Base-by-base conservation (phyloP, 2,329 filamentous ascomycete genomes). In the Sphaerulina musiva region DNA sequence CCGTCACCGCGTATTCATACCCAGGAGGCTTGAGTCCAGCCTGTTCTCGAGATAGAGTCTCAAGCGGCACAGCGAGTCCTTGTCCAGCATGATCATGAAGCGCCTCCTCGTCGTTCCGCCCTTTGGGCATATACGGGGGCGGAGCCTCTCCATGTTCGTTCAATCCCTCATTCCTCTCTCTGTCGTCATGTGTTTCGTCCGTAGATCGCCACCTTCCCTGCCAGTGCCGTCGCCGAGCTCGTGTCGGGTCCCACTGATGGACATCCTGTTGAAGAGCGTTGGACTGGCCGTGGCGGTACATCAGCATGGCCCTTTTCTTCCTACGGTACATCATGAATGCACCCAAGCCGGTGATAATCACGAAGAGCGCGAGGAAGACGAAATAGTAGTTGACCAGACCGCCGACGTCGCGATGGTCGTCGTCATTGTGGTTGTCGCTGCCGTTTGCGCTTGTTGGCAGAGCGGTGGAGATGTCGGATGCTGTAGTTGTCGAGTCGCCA, bases 131-230 rank as follows among this genome's bases (percentile, higher is more conserved):
- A 65, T 86, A 86, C 0, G 83, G 81, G 46, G 83, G 83, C 47
- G 83, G 83, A 8, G 82, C 80, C 66, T 85, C 81, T 29, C 83
- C 83, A 42, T 77, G 68, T 70, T 85, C 82, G 64, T 86, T 78
- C 53, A 85, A 68, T 0, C 83, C 83, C 59, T 86, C 83, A 44
- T 77, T 73, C 48, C 47, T 62, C 47, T 36, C 9, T 36, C 34
- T 10, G 53, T 53, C n/a, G 26, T 26, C 26, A 26, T 26, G 26
- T 26, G 26, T 26, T 26, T 41, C 46, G n/a, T 61, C 57, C 1
- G 50, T 50, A 9, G 55, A 55, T 12, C 57, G 45, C 58, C 59
- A 60, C 17, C 58, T 43, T 10, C 57, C 59, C 38, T 62, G 60
- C 62, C 62, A 64, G 64, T 64, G 60, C n/a, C 69, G 64, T 39